These are phyloP conservation scores for Aspergillus floridensis DNA, from an alignment of 2,329 filamentous ascomycete genomes.

Conservation along the genomic window DNA sequence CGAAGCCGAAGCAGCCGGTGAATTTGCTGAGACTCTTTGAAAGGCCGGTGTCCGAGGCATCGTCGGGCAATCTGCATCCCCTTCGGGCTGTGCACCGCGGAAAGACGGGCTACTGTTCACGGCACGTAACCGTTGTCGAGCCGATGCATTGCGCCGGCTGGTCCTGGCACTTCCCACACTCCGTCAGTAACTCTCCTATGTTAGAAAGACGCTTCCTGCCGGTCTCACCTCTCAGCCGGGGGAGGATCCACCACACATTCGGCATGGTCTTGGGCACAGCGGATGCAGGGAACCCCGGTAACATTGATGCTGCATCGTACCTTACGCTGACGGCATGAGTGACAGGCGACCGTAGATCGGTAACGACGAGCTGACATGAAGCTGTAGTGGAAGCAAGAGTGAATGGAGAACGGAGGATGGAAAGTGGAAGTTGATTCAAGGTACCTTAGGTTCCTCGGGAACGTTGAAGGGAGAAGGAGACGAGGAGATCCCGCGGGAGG, in stretches of 20 bases:
- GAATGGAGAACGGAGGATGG: too few relatives aligned
- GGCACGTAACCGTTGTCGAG: constrained; percentile 15
- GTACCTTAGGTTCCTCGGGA: too few relatives aligned
- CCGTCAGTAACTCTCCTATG: too few relatives aligned
- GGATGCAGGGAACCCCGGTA: constrained; percentile 29
- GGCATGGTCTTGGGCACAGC: constrained; percentile 28
- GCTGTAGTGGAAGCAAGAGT: too few relatives aligned
- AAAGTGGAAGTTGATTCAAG: too few relatives aligned
- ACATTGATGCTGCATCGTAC: constrained; percentile 27
- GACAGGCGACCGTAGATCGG: constrained; percentile 18
- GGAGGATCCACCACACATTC: constrained; percentile 27
- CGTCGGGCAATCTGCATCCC: background rate
- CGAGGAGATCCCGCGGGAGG: constrained; percentile 1
- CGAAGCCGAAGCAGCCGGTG: background rate
- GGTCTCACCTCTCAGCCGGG: background rate
- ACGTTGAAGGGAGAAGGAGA: too few relatives aligned
- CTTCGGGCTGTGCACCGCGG: background rate
- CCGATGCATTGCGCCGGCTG: background rate
- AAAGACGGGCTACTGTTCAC: background rate
- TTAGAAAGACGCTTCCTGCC: too few relatives aligned
- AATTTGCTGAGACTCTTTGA: background rate
- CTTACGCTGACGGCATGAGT: constrained; percentile 23
- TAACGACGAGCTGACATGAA: constrained; percentile 14
- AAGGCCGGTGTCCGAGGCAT: background rate
- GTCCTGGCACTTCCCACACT: background rate